Conservation (phyloP, 2,329 filamentous ascomycete species). For the Tolypocladium inflatum region DNA sequence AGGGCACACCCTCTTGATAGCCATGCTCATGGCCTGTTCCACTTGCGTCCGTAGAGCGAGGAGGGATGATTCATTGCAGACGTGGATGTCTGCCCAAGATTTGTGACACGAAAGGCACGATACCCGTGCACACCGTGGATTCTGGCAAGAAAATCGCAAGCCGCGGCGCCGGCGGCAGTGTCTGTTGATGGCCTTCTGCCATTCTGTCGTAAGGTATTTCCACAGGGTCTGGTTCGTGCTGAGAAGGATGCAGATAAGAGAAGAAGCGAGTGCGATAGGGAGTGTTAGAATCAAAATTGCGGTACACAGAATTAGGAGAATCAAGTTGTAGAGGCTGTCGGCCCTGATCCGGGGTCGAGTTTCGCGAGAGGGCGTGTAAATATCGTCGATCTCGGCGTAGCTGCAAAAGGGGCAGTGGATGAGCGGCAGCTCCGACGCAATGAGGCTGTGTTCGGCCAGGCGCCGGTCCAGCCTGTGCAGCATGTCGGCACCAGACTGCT, state of each 20-base stretch:
- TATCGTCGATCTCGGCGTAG: slow-evolving; percentile 81
- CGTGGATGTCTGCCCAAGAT: slow-evolving; percentile 78
- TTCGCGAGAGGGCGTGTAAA: slow-evolving; percentile 51
- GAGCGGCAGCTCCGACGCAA: slow-evolving; percentile 64
- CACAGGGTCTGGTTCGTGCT: slow-evolving; percentile 32
- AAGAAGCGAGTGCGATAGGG: slow-evolving; percentile 37
- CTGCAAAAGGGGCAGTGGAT: slow-evolving; percentile 82
- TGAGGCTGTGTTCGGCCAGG: slow-evolving; percentile 64
- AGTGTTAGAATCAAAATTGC: slow-evolving; percentile 47
- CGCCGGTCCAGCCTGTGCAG: slow-evolving; percentile 70
- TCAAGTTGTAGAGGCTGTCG: slow-evolving; percentile 35
- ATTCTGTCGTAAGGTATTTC: slow-evolving; percentile 31
- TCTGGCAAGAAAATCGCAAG: slow-evolving; percentile 68
- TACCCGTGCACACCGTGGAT: slow-evolving; percentile 53
- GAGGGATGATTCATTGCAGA: slow-evolving; percentile 77
- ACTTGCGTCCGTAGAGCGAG: slow-evolving; percentile 79
- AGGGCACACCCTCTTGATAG: slow-evolving; percentile 90
- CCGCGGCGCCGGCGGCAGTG: slow-evolving; percentile 63
- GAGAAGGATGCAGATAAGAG: slow-evolving; percentile 33
- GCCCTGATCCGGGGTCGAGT: slow-evolving; percentile 47
- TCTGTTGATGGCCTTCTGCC: slow-evolving; percentile 53
- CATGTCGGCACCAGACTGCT: slow-evolving; percentile 61
- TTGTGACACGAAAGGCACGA: slow-evolving; percentile 81
- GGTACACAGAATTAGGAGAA: slow-evolving; percentile 43
- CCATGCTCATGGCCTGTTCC: slow-evolving; percentile 86